A percentile compares a stretch with the other conserved stretches of the same genome.
phyloP scores from a whole-genome alignment of 1,139 yeast species.

The Wickerhamiella infanticola region DNA sequence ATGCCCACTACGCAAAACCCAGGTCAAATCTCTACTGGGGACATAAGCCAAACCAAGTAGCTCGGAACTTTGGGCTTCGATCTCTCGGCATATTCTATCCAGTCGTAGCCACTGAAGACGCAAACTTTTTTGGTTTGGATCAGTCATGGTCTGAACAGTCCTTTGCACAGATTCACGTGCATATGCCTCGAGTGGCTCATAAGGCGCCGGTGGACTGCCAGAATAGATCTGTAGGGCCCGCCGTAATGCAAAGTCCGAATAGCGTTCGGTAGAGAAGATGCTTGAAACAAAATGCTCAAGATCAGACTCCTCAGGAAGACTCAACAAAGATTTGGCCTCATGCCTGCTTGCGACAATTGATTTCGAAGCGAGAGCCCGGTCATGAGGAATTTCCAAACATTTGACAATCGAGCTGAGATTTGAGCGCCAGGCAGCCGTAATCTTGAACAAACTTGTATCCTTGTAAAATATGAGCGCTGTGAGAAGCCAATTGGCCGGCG shows the following conservation, averaged over 20 bases:
- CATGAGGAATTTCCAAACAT: neutral
- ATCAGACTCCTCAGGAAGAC: slow-evolving; percentile 3
- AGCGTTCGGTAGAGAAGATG: neutral
- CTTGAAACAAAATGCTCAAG: neutral
- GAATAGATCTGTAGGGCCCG: slow-evolving; percentile 1
- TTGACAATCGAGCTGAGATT: slow-evolving; percentile 1
- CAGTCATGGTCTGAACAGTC: neutral
- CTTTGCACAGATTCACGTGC: neutral
- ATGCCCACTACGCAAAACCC: slow-evolving; percentile 5
- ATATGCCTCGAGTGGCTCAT: neutral
- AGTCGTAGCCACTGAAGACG: slow-evolving; percentile 42
- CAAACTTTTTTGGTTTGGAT: slow-evolving; percentile 20
- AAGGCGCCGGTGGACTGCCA: slow-evolving; percentile 1
- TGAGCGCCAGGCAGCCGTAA: neutral
- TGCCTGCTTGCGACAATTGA: neutral
- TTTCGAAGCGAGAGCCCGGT: neutral
- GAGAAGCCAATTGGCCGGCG: neutral
- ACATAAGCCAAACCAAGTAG: slow-evolving; percentile 29
- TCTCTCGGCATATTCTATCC: slow-evolving; percentile 50
- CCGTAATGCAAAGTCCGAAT: slow-evolving; percentile 1
- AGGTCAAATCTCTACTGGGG: slow-evolving; percentile 2
- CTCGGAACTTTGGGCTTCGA: slow-evolving; percentile 43
- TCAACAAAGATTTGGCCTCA: neutral
- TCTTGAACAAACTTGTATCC: neutral
- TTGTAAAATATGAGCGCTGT: neutral